Conservation (phyloP, 352 stramenopile genomes). For the Globisporangium uncinulatum region DNA sequence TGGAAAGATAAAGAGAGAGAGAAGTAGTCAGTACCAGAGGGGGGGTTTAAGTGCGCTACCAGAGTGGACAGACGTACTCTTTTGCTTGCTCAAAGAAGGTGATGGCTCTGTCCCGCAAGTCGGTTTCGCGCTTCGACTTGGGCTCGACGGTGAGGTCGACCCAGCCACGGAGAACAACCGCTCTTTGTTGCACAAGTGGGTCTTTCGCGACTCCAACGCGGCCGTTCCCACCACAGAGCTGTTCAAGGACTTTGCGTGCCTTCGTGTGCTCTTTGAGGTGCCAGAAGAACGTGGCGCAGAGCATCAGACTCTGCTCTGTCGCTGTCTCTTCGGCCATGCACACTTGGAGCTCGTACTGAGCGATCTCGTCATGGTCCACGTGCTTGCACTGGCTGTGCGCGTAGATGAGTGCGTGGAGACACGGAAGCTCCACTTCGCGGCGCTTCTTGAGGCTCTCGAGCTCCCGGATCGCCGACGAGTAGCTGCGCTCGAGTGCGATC, state of each 20-base stretch:
- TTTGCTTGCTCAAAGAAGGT: constrained; percentile 62
- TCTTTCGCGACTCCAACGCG: constrained; percentile 17
- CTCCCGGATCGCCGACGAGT: constrained; percentile 78
- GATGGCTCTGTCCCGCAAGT: constrained; percentile 52
- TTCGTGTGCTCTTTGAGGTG: constrained; percentile 59
- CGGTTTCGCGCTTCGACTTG: constrained; percentile 63
- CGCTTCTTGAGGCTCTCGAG: constrained; percentile 79
- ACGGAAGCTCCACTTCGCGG: constrained; percentile 73
- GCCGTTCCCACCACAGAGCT: constrained; percentile 26
- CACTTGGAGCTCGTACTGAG: constrained; percentile 72
- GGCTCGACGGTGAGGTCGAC: constrained; percentile 64
- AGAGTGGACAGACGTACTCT: constrained; percentile 26
- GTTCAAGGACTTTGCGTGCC: constrained; percentile 65
- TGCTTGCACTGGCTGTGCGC: constrained; percentile 73
- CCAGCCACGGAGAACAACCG: constrained; percentile 65
- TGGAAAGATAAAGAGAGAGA: constrained; percentile 8
- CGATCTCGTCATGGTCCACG: constrained; percentile 73
- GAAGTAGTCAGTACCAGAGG: neutral
- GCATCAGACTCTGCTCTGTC: constrained; percentile 40
- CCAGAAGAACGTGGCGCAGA: constrained; percentile 79
- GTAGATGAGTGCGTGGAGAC: constrained; percentile 72
- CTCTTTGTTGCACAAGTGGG: constrained; percentile 32
- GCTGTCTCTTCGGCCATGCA: constrained; percentile 75
- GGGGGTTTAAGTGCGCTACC: neutral
- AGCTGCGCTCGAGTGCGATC: constrained; percentile 71